Evolutionary conservation across 768 basidiomycete species (phyloP).

Genomic region (Lentinula lateritia): DNA sequence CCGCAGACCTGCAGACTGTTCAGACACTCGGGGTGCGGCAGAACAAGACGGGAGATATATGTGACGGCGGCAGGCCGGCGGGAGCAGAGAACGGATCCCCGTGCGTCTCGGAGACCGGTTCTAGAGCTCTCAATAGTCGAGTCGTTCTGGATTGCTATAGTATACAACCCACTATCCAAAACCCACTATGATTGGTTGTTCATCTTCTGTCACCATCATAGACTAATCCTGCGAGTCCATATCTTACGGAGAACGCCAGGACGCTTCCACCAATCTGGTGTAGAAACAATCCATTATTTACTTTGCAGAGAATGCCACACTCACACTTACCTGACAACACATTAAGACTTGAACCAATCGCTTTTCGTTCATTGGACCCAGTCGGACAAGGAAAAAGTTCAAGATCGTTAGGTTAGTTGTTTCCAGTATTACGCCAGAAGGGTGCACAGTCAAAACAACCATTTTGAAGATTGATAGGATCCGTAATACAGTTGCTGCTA

Average conservation of each 20-base stretch:
- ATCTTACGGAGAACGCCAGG: conserved; percentile 80
- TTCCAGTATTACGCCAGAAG: conserved; percentile 53
- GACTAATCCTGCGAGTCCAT: conserved; percentile 82
- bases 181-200: conserved; percentile 11
- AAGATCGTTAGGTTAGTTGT: conserved; percentile 89
- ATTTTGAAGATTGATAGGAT: conserved; percentile 60
- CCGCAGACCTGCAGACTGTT: too few relatives aligned
- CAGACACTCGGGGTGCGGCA: background rate
- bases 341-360: conserved; percentile 70
- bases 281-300: conserved; percentile 7
- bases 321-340: conserved; percentile 55
- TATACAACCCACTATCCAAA: background rate
- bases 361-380: conserved; percentile 86
- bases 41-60: background rate
- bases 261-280: conserved; percentile 66
- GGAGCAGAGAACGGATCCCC: conserved; percentile 3
- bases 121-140: background rate
- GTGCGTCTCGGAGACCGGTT: background rate
- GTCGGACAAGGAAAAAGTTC: conserved; percentile 73
- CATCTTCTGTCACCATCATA: conserved; percentile 90
- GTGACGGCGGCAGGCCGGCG: background rate
- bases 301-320: background rate
- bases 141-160: background rate
- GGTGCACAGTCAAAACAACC: conserved; percentile 54
- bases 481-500: conserved; percentile 52